Percentiles rank a stretch among this genome's conserved stretches.
phyloP scores from a whole-genome alignment of 495 filamentous ascomycete species.

The Annulohypoxylon stygium region DNA sequence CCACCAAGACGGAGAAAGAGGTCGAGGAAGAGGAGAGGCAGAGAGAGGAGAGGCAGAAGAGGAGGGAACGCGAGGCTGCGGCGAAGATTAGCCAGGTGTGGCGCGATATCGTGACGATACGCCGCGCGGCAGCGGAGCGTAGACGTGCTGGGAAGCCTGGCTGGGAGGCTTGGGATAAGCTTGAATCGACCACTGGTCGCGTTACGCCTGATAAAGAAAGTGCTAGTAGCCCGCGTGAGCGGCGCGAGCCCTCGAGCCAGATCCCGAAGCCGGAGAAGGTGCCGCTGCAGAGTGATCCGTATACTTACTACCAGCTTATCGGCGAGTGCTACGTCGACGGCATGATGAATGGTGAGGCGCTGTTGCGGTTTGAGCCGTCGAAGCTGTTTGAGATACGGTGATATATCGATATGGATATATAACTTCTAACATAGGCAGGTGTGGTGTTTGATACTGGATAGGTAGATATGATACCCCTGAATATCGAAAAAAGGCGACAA shows the following conservation, averaged over 20 bases:
- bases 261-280: background rate
- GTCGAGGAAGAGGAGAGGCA: constrained; percentile 12
- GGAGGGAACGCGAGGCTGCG: background rate
- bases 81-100: constrained; percentile 15
- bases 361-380: constrained; percentile 7
- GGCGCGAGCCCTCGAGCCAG: background rate
- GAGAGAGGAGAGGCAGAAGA: constrained; percentile 1
- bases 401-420: background rate
- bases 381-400: constrained; percentile 30
- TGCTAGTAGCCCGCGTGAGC: background rate
- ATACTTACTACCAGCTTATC: constrained; percentile 30
- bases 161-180: background rate
- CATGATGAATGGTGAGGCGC: constrained; percentile 33
- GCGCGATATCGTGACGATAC: background rate
- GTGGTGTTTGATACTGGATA: no score
- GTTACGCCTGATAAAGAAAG: background rate
- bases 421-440: no score
- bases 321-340: constrained; percentile 36
- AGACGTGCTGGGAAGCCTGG: background rate
- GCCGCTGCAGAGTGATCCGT: constrained; percentile 17
- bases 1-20: constrained; percentile 15
- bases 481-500: no score
- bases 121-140: background rate
- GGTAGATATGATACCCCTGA: no score
- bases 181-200: background rate